Evolutionary conservation across 2,329 filamentous ascomycete genomes (phyloP).

Genomic region (Didymella keratinophila): DNA sequence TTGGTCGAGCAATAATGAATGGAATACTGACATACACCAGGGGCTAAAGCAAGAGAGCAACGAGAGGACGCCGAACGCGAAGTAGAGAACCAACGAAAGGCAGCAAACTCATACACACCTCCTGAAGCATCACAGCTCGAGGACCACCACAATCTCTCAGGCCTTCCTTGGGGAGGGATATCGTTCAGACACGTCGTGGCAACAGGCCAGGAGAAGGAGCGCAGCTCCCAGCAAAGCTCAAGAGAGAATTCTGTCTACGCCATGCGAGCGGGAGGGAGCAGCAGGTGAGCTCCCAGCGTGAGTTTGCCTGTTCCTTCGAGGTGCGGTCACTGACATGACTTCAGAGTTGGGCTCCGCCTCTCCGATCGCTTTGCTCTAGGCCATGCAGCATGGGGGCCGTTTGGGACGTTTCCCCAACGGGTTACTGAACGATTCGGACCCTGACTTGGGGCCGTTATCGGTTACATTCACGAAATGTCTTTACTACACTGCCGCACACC

Average conservation of each 20-base stretch:
- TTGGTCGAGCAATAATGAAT: too few species aligned
- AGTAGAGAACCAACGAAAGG: constrained; percentile 68
- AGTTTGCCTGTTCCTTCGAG: constrained; percentile 31
- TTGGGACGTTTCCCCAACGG: constrained; percentile 35
- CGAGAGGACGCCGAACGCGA: constrained; percentile 72
- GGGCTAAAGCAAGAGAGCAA: constrained; percentile 73
- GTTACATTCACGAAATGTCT: constrained; percentile 9
- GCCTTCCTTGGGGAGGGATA: constrained; percentile 76
- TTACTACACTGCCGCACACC: not conserved
- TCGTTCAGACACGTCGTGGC: constrained; percentile 64
- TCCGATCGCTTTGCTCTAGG: constrained; percentile 53
- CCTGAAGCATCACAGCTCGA: constrained; percentile 65
- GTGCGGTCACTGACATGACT: constrained; percentile 31
- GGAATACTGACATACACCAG: constrained; percentile 52
- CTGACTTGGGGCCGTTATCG: constrained; percentile 14
- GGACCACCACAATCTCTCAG: constrained; percentile 64
- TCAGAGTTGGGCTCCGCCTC: constrained; percentile 51
- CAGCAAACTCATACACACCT: constrained; percentile 69
- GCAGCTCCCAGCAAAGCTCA: constrained; percentile 53
- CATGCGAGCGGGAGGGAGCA: constrained; percentile 49
- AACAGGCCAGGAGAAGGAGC: constrained; percentile 55
- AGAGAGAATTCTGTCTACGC: constrained; percentile 51
- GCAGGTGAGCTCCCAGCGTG: constrained; percentile 49
- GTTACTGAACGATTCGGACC: constrained; percentile 8
- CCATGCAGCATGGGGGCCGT: constrained; percentile 39